Base-by-base conservation (phyloP, 1,284 basidiomycete species). In the Cerrena zonata region DNA sequence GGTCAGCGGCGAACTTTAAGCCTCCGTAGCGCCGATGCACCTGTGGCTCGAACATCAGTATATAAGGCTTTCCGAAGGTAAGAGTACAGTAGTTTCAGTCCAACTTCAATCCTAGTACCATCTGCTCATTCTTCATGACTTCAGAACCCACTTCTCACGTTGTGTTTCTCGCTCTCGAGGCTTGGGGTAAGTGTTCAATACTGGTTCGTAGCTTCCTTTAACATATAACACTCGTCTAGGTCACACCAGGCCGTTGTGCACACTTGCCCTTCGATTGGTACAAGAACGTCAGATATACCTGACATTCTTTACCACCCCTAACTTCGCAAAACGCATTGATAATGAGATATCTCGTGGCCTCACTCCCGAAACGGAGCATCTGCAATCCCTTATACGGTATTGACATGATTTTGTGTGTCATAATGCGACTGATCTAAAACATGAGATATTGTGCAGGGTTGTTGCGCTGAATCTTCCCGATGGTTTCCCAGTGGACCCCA, bases 281-380 rank as follows among this genome's bases (percentile, higher is more conserved):
- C 53, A 57, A 50, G 39, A 57, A 5, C 53, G 53, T 0, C 48
- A 50, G 2, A 45, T 58, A 11, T 22, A 42, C 13, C 51, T 61
- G 18, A 64, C 62, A 1, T 36, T 64, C 13, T 49, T 64, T 26
- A 51, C 52, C 2, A 40, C 55, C 2, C 40, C 47, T 12, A 23
- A 21, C 1, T 45, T 52, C 41, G 54, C 45, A 25, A 55, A 58
- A 3, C 56, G 55, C 19, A 36, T 59, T n/a, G 34, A 51, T n/a
- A 42, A 48, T 11, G 62, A 64, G 53, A 42, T 62, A 1, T 45
- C 52, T 1, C 56, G 60, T 1, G 53, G 48, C 45, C 59, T 63
- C 37, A 51, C 40, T 1, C 21, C 34, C 1, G 51, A 45, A n/a
- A 57, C 61, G 5, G 18, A 23, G 10, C 26, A 19, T 5, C 19